Evolutionary conservation across 805 yeast species (phyloP), one percentile per base, ranked within the genome.

Genomic region (Metschnikowia amazonensis): DNA sequence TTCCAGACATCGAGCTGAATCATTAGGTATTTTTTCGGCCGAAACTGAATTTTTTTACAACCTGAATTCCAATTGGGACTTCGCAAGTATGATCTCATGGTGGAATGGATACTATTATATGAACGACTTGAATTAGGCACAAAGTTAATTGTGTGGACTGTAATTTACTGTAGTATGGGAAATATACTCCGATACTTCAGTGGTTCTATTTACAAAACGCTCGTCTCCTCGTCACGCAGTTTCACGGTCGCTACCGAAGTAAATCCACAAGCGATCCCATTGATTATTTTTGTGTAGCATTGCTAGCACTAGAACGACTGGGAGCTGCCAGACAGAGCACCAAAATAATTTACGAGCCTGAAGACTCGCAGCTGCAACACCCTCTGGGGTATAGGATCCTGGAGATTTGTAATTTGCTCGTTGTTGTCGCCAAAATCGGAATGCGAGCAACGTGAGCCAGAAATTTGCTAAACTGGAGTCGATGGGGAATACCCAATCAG

Each of bases 251-350:
- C 25, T 18, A 13, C 49, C 47, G 32, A 69, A 43, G 47, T 66
- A 67, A n/a, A 42, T 43, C 44, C 67, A 65, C 27, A 69, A 44
- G 34, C 72, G 63, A 60, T 89, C 96, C 97, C 97, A 92, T 62
- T 89, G 89, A 5, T 97, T 97, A 62, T 84, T 84, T 66, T 94
- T 94, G 65, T 94, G 98, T 42, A 94, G 63, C 89, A 94, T 92
- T 1, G 98, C 97, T 49, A 94, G 69, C 16, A 89, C 84, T 44
- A 94, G 69, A 13, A 95, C 84, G 0, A 86, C 90, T 0, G 99
- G 99, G 37, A 94, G 69, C 57, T 94, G 98, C 82, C 92, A 81
- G 1, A 94, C 96, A 23, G 96, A 85, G 32, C 95, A 88, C 95
- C 96, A 87, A 63, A 94, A 94, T 35, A 90, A 75, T 61, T 84